Evolutionary conservation across 177 flowering plant species (phyloP), one percentile per base, ranked within the genome.

Genomic region (Tripterygium wilfordii): DNA sequence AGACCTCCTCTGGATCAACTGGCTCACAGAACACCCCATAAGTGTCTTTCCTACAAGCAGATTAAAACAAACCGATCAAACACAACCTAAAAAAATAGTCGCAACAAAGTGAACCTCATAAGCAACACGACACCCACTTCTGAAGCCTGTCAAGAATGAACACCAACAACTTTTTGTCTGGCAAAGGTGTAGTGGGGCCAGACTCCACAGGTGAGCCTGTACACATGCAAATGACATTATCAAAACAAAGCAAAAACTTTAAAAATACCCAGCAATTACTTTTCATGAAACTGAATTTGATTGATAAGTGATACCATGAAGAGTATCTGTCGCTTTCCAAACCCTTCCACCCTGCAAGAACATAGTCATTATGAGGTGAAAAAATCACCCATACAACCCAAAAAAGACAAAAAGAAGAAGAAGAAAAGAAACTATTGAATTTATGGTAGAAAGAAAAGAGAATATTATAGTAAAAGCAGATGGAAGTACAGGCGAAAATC

Each of bases 121-220:
- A 36, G 38, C 44, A 65, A 19, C n/a, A 44, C 25, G 16, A 32
- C 43, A 55, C 78, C 26, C 28, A 85, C 88, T 79, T 85, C 71
- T 85, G 94, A 66, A 85, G 77, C 69, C 88, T 77, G 61, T 82
- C 94, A 40, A 85, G 74, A 57, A 85, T 76, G 74, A 79, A 79
- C 53, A 74, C 53, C 82, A 85, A 59, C 67, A 82, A 64, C 79
- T 77, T 79, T 72, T 76, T 77, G 69, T 79, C 82, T 29, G 94
- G 94, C 67, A 82, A 76, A 67, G 80, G 70, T 38, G 78, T 70
- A 48, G 72, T 58, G 76, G 83, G 80, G 41, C 83, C 88, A 16
- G 75, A 55, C 47, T 72, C 83, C 49, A 63, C 61, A 47, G 31
- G 55, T 35, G 65, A 41, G 50, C 57, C 88, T 81, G 76, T 63